Evolutionary conservation across 2,329 filamentous ascomycete genomes (phyloP).

Genomic region (Claviceps digitariae): DNA sequence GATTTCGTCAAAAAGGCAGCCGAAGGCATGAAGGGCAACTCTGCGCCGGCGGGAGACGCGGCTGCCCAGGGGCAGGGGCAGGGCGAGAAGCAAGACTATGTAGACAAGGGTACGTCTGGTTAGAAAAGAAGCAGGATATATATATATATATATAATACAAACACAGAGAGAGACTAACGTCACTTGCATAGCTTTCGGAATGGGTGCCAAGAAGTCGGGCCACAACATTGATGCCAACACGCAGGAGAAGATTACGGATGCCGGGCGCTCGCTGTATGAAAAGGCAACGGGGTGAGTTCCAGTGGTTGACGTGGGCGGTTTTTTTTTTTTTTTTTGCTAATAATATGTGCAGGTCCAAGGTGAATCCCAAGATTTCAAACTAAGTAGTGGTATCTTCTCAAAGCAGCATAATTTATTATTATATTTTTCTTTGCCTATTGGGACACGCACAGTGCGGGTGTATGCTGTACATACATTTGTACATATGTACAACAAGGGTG

Average conservation of each 20-base stretch:
- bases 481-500: too few relatives aligned
- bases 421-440: too few relatives aligned
- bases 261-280: constrained; percentile 21
- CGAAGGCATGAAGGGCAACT: constrained; percentile 8
- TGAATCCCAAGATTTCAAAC: constrained; percentile 22
- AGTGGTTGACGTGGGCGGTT: neutral
- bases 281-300: constrained; percentile 23
- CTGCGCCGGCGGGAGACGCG: constrained; percentile 8
- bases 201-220: constrained; percentile 21
- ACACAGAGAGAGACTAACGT: too few relatives aligned
- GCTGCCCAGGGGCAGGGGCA: constrained; percentile 6
- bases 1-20: constrained; percentile 26
- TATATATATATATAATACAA: too few relatives aligned
- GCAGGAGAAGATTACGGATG: constrained; percentile 27
- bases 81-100: constrained; percentile 19
- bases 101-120: constrained; percentile 22
- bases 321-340: neutral
- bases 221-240: constrained; percentile 19
- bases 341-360: constrained; percentile 12
- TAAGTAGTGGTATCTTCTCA: constrained; percentile 7
- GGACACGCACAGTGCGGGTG: too few relatives aligned
- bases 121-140: too few relatives aligned
- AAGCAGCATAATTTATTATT: too few relatives aligned
- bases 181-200: constrained; percentile 14
- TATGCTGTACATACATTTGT: too few relatives aligned